Evolutionary conservation across 139 green algal genomes (phyloP).

Genomic region (Chlamydomonas sphaeroides): DNA sequence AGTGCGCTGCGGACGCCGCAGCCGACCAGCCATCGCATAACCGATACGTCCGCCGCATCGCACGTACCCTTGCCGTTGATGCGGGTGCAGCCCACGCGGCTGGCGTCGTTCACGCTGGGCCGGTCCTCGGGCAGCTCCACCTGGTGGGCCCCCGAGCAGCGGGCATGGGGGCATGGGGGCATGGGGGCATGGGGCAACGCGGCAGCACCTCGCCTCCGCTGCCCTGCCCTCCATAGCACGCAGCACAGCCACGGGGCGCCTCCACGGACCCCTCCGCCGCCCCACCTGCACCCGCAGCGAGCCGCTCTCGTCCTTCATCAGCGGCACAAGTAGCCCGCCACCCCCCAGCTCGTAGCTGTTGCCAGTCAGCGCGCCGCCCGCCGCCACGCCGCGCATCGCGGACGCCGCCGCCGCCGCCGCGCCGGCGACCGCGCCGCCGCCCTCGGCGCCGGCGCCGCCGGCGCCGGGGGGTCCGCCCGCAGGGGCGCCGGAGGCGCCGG

Average conservation of each 20-base stretch:
- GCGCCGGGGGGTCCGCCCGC: not conserved
- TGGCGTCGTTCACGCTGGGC: constrained; percentile 9
- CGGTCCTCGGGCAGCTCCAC: constrained; percentile 27
- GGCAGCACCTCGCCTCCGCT: no score
- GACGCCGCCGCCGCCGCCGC: not conserved
- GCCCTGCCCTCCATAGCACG: no score
- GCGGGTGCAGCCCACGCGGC: not conserved
- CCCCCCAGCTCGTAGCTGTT: constrained; percentile 35
- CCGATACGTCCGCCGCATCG: not conserved
- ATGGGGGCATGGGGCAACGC: no score
- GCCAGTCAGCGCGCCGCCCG: constrained; percentile 26
- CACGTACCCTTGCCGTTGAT: constrained; percentile 23
- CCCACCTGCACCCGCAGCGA: constrained; percentile 33
- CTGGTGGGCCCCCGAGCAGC: no score
- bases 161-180: no score
- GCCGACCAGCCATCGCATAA: no score
- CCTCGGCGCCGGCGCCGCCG: not conserved
- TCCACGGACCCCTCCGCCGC: no score
- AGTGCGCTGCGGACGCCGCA: no score
- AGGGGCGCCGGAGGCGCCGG: not conserved
- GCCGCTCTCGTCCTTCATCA: constrained; percentile 34
- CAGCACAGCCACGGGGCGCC: no score
- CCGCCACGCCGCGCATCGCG: not conserved
- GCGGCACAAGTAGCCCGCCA: constrained; percentile 23
- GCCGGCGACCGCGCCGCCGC: not conserved